Base-by-base conservation (phyloP, 2,329 filamentous ascomycete genomes). In the Aspergillus terreus region DNA sequence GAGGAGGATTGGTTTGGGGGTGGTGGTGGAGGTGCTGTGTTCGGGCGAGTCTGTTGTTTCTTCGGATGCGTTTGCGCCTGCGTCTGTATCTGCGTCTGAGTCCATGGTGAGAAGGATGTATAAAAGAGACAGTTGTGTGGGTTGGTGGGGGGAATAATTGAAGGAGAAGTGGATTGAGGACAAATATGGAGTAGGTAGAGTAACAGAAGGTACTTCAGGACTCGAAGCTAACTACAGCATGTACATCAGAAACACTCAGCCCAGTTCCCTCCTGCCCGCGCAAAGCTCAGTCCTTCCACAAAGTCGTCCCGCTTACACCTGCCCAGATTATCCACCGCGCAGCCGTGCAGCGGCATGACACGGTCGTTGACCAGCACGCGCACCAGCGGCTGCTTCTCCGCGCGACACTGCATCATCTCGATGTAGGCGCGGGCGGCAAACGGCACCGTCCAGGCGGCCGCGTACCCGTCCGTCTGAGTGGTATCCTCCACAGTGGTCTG, bases 351-450 rank as follows among this genome's bases (percentile, higher is more conserved):
- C 10, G 84, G 83, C 52, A 92, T 77, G 2, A 96, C 89, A 21
- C 89, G 81, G 64, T 95, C 90, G 70, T 96, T 96, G 33, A 96
- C 76, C 53, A 96, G 72, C 4, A 95, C 78, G 35, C 92, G 80
- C 10, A 96, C 88, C 47, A 87, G 76, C 68, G 94, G 87, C 63
- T 90, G 82, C 15, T 58, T 46, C 21, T 67, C 51, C 1, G 35
- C 46, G 33, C 56, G 74, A 2, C 92, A 96, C 38, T 71, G 71
- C 82, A 96, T 85, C 78, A 92, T 94, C 78, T 96, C 92, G 33
- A 96, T 82, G 68, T 95, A 95, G 70, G 90, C 81, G 48, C 91
- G 78, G 15, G 83, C 85, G 0, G 81, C 88, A 71, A 96, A 96
- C 0, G 92, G 88, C 15, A 95, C 90, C 0, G 83, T 82, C 86